These are phyloP conservation scores for Agaricus bisporus DNA, from an alignment of 768 basidiomycete genomes.

Conservation along the genomic window DNA sequence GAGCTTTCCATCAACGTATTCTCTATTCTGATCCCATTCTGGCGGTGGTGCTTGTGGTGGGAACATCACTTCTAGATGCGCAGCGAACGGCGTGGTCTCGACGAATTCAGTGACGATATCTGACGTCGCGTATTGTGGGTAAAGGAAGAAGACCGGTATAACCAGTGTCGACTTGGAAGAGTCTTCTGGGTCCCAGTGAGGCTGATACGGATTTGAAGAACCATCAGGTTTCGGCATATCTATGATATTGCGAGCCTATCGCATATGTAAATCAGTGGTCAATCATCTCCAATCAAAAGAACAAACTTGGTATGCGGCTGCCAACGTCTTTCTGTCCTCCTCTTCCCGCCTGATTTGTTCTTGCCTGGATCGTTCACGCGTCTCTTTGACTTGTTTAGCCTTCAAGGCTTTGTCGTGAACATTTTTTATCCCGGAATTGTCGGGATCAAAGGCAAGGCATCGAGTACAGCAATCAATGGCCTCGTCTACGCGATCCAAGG, in stretches of 20 bases:
- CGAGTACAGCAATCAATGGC: slow-evolving; percentile 76
- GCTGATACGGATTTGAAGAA: slow-evolving; percentile 49
- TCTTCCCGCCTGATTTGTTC: slow-evolving; percentile 44
- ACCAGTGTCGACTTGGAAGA: slow-evolving; percentile 54
- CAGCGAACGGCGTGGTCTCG: slow-evolving; percentile 78
- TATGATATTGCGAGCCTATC: slow-evolving; percentile 71
- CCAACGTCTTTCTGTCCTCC: slow-evolving; percentile 48
- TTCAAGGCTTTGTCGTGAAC: slow-evolving; percentile 43
- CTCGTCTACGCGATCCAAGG: slow-evolving; percentile 72
- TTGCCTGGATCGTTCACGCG: slow-evolving; percentile 41
- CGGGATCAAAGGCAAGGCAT: slow-evolving; percentile 53
- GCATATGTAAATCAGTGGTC: slow-evolving; percentile 7
- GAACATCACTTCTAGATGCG: slow-evolving; percentile 79
- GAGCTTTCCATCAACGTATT: slow-evolving; percentile 61
- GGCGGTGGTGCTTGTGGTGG: slow-evolving; percentile 61
- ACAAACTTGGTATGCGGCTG: slow-evolving; percentile 60
- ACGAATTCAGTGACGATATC: slow-evolving; percentile 85
- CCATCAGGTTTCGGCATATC: slow-evolving; percentile 45
- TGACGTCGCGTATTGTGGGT: slow-evolving; percentile 84
- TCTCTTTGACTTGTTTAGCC: slow-evolving; percentile 43
- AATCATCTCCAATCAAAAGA: neutral
- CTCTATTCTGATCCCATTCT: slow-evolving; percentile 67
- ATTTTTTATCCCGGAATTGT: slow-evolving; percentile 46
- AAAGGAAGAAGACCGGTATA: slow-evolving; percentile 88
- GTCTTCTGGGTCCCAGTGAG: slow-evolving; percentile 66